Base-by-base conservation (phyloP, 257 asterid species). In the Primulina eburnea region DNA sequence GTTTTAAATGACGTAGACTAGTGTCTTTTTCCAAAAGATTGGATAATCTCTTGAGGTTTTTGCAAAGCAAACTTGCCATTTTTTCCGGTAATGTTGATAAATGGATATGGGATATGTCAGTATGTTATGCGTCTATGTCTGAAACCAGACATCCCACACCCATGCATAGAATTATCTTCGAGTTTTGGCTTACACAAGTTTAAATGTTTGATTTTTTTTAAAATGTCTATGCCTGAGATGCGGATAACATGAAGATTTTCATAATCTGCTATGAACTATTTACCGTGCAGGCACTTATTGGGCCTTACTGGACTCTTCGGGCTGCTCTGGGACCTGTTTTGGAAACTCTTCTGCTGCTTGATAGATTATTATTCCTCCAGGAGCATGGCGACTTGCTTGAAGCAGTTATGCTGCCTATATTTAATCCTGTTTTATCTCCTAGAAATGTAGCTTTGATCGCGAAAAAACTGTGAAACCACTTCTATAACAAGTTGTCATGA, bases 241-340 rank as follows among this genome's bases (percentile, higher is more conserved):
- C 37, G 40, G 26, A 61, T 12, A 14, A 4, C 21, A 17, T 5
- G 16, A 16, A 5, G 21, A 50, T 50, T 50, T 50, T 50, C 21
- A 50, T 50, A 50, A 50, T 50, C 21, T 16, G 21, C 57, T 14
- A 14, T 16, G 8, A 55, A 20, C 62, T 38, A 69, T 65, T 69
- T 62, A 57, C 37, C 55, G 18, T 73, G 85, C 96, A 91, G 96
- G 96, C 77, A 62, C 78, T 86, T 59, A 81, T 93, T 76, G 99
- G 99, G 72, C 95, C 96, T 71, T 90, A 89, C 73, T 89, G 97
- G 99, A 85, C 99, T 63, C 84, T 93, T 75, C 89, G 97, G 72
- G 95, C 97, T 67, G 89, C 95, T 75, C 67, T 90, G 67, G 97
- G 96, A 60, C 96, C 96, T 3, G 77, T 89, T 75, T 70, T 93